Conservation (phyloP, 2,329 filamentous ascomycete genomes). For the Coniochaeta ligniaria region DNA sequence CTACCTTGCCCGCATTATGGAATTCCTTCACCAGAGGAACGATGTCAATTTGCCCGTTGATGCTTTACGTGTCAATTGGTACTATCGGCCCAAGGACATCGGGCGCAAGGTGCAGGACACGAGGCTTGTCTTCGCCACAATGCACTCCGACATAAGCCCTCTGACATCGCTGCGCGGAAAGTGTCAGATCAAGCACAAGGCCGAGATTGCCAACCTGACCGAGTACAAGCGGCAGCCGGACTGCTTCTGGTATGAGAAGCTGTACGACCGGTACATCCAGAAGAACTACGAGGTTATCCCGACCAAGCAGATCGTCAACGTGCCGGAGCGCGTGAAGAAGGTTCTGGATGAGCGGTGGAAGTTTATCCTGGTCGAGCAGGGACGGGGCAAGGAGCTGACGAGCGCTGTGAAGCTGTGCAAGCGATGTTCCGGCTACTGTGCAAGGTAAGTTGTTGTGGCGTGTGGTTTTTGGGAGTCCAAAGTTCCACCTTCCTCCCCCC, state of each 20-base stretch:
- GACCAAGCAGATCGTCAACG: slow-evolving; percentile 87
- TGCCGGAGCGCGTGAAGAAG: slow-evolving; percentile 89
- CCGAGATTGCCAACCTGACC: slow-evolving; percentile 76
- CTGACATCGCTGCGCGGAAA: slow-evolving; percentile 88
- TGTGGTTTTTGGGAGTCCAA: slow-evolving; percentile 3
- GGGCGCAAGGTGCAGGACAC: slow-evolving; percentile 87
- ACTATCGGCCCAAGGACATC: slow-evolving; percentile 93
- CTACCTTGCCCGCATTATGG: slow-evolving; percentile 96
- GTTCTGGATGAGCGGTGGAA: slow-evolving; percentile 95
- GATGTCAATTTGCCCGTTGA: slow-evolving; percentile 69
- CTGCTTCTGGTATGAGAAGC: slow-evolving; percentile 93
- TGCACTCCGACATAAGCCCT: slow-evolving; percentile 96
- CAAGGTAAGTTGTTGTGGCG: slow-evolving; percentile 51
- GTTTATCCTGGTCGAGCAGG: slow-evolving; percentile 89
- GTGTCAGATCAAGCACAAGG: slow-evolving; percentile 82
- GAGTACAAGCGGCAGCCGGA: slow-evolving; percentile 79
- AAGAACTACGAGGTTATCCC: slow-evolving; percentile 97
- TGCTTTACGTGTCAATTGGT: slow-evolving; percentile 92
- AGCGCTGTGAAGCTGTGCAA: slow-evolving; percentile 96
- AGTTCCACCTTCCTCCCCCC: not conserved
- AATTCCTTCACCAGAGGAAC: slow-evolving; percentile 82
- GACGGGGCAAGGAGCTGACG: slow-evolving; percentile 89
- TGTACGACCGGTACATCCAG: slow-evolving; percentile 97
- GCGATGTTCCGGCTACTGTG: slow-evolving; percentile 83
- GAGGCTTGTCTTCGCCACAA: slow-evolving; percentile 86